These are phyloP conservation scores for Fragaria vesca DNA, from an alignment of 306 rosid genomes.

Conservation along the genomic window DNA sequence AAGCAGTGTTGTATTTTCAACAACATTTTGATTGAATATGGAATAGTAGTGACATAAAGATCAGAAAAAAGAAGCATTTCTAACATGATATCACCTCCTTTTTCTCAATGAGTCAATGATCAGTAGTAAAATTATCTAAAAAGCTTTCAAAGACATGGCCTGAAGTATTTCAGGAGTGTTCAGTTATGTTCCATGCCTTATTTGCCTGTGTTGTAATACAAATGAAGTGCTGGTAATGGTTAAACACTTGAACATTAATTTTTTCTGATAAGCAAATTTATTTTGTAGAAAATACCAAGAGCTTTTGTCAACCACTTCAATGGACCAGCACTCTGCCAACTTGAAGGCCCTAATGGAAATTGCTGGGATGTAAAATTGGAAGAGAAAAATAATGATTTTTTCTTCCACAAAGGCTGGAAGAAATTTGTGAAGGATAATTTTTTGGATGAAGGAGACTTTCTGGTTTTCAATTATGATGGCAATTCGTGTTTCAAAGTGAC, in stretches of 20 bases:
- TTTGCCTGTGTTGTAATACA: neutral
- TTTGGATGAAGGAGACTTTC: conserved; percentile 8
- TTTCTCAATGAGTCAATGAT: neutral
- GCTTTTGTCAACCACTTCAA: neutral
- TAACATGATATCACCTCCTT: neutral
- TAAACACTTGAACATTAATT: too few relatives aligned
- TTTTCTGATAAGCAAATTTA: neutral
- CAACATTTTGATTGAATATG: neutral
- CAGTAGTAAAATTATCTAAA: neutral
- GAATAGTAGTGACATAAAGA: neutral
- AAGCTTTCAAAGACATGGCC: neutral
- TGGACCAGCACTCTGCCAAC: neutral
- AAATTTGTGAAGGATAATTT: conserved; percentile 15
- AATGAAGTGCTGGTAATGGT: neutral
- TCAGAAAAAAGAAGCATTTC: neutral
- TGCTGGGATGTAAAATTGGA: conserved; percentile 3
- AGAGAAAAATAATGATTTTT: neutral
- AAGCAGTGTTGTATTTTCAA: neutral
- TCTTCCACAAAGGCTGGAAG: conserved; percentile 19
- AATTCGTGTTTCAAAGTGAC: neutral
- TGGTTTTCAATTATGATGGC: conserved; percentile 13
- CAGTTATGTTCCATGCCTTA: neutral
- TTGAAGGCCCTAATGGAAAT: neutral
- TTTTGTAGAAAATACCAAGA: conserved; percentile 4
- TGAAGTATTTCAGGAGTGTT: neutral